phyloP scores from a whole-genome alignment of 305 asterid species.

The Fraxinus platypoda region DNA sequence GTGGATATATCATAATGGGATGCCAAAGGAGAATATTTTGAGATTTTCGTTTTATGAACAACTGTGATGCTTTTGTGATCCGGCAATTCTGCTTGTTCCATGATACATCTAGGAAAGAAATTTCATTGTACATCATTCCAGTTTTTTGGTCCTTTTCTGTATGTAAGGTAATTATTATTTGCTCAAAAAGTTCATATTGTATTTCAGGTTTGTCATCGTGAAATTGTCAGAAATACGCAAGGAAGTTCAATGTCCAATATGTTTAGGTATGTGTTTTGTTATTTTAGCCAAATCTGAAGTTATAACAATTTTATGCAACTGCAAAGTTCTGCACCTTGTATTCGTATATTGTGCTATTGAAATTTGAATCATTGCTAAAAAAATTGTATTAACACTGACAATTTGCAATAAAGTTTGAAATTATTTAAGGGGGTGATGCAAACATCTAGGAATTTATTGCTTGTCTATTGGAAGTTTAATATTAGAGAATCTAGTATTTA shows the following conservation, averaged over 20 bases:
- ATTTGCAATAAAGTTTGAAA: not conserved
- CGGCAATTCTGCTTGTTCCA: not conserved
- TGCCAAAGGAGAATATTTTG: not conserved
- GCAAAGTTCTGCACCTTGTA: conserved; percentile 3
- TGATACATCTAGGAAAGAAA: conserved; percentile 20
- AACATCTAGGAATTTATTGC: not conserved
- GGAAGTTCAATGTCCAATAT: conserved; percentile 92
- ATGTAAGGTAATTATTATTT: not conserved
- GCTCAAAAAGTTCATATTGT: conserved; percentile 21
- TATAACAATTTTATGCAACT: conserved; percentile 11
- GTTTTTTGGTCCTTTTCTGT: conserved; percentile 10
- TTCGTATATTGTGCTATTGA: conserved; percentile 11
- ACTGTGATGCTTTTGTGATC: not conserved
- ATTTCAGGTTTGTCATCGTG: conserved; percentile 48
- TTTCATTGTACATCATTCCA: conserved; percentile 15
- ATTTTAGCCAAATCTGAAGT: not conserved
- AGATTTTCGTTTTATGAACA: not conserved
- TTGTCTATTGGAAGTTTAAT: not conserved
- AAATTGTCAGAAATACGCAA: conserved; percentile 72
- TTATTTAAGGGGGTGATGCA: not conserved
- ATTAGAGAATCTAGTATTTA: not conserved
- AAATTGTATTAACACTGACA: not conserved
- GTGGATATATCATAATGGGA: not conserved
- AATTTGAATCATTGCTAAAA: conserved; percentile 12
- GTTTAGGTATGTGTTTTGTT: conserved; percentile 40